Conservation (phyloP, 768 basidiomycete genomes). For the Calocybe cyanea region DNA sequence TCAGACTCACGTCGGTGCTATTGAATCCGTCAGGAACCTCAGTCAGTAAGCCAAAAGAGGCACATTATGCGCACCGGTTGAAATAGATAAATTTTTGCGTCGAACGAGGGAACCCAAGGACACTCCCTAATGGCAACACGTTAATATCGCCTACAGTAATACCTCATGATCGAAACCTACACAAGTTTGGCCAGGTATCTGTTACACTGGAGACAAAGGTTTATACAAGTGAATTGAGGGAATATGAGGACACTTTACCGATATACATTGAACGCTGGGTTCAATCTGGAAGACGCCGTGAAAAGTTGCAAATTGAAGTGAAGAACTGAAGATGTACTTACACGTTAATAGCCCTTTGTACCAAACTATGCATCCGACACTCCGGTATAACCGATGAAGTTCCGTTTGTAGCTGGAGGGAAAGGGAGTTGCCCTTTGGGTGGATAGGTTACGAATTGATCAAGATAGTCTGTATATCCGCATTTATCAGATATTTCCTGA, state of each 20-base stretch:
- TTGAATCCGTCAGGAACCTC: neutral
- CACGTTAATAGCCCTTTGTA: constrained; percentile 47
- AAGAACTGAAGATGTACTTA: constrained; percentile 22
- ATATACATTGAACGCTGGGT: constrained; percentile 56
- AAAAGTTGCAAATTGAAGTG: neutral
- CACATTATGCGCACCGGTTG: constrained; percentile 32
- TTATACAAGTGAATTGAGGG: neutral
- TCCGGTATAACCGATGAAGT: constrained; percentile 34
- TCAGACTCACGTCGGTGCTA: constrained; percentile 31
- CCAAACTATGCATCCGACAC: constrained; percentile 46
- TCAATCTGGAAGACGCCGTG: constrained; percentile 31
- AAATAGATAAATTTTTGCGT: constrained; percentile 56
- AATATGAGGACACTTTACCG: constrained; percentile 24
- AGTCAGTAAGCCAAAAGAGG: neutral
- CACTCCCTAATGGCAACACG: constrained; percentile 36
- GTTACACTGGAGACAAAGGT: constrained; percentile 31
- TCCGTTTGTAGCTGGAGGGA: constrained; percentile 47
- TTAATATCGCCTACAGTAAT: too few species aligned
- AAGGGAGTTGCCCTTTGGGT: constrained; percentile 56
- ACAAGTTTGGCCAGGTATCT: constrained; percentile 48
- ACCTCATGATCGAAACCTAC: constrained; percentile 20
- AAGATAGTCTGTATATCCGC: constrained; percentile 60
- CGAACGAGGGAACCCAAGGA: constrained; percentile 66
- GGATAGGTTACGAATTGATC: constrained; percentile 62
- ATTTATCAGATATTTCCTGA: constrained; percentile 46